A percentile compares a stretch with the other conserved stretches of the same genome.
Conservation (phyloP, 2,329 filamentous ascomycete species). For the Trichothecium sympodiale region DNA sequence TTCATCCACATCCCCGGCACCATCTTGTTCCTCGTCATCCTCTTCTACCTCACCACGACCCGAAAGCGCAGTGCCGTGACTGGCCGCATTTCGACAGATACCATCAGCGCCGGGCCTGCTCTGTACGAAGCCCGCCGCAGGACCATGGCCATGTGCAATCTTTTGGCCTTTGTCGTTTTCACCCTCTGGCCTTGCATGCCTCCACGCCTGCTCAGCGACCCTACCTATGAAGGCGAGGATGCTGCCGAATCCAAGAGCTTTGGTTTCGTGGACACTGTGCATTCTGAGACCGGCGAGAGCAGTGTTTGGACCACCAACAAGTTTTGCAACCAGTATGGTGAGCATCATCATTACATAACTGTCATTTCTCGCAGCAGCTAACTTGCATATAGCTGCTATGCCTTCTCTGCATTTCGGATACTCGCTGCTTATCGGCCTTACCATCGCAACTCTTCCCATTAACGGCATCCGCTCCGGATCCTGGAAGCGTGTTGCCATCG, state of each 20-base stretch:
- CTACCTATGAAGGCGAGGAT: conserved; percentile 40
- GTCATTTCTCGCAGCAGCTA: not conserved
- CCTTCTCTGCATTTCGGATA: conserved; percentile 68
- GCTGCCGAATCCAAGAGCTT: conserved; percentile 49
- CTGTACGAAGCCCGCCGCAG: conserved; percentile 45
- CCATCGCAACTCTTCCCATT: conserved; percentile 55
- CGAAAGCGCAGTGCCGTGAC: conserved; percentile 30
- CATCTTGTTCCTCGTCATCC: conserved; percentile 52
- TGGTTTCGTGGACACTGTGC: conserved; percentile 52
- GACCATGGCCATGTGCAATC: conserved; percentile 51
- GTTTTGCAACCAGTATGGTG: conserved; percentile 53
- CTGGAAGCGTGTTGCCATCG: conserved; percentile 35
- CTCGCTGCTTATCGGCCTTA: conserved; percentile 60
- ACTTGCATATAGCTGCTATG: conserved; percentile 49
- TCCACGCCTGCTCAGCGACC: conserved; percentile 46
- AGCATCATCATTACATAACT: conserved; percentile 12
- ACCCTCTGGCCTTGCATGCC: conserved; percentile 56
- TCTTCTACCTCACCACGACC: conserved; percentile 62
- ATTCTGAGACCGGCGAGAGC: conserved; percentile 35
- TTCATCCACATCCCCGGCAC: conserved; percentile 72
- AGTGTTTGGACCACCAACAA: conserved; percentile 44
- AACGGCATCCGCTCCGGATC: conserved; percentile 38
- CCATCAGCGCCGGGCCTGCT: conserved; percentile 26
- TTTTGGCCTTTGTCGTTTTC: conserved; percentile 49
- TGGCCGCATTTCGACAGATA: conserved; percentile 15